These are phyloP conservation scores for Saposhnikovia divaricata DNA, from an alignment of 129 eudicot species.

Conservation along the genomic window DNA sequence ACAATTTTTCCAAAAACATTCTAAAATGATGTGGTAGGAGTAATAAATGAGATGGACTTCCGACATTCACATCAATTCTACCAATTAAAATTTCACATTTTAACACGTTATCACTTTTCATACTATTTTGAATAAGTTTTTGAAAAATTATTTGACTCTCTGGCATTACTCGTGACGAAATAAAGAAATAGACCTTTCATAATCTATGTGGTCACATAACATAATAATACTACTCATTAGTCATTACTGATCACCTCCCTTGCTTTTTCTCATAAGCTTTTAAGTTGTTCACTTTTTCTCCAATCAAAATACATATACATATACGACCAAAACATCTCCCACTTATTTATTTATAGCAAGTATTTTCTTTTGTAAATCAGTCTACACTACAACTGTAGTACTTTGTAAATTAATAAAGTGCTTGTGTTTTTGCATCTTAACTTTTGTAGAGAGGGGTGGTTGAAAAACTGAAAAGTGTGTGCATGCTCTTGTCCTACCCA, in stretches of 20 bases:
- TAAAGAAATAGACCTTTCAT: slow-evolving; percentile 89
- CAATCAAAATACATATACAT: slow-evolving; percentile 10
- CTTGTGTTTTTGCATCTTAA: not conserved
- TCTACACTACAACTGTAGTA: too few relatives aligned
- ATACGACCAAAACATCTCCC: not conserved
- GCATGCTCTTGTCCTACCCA: slow-evolving; percentile 40
- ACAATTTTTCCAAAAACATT: too few relatives aligned
- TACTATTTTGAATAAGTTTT: too few relatives aligned
- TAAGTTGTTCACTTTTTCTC: slow-evolving; percentile 22
- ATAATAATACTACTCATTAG: slow-evolving; percentile 1
- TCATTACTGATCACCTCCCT: not conserved
- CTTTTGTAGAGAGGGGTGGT: not conserved
- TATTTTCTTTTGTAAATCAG: not conserved
- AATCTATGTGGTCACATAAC: slow-evolving; percentile 40
- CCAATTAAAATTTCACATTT: too few relatives aligned
- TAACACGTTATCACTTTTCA: too few relatives aligned
- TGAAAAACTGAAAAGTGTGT: slow-evolving; percentile 17
- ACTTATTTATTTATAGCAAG: too few relatives aligned
- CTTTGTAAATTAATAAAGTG: not conserved
- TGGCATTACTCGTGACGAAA: too few relatives aligned
- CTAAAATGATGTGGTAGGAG: too few relatives aligned
- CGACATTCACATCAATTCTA: too few relatives aligned
- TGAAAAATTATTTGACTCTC: too few relatives aligned
- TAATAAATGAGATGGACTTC: too few relatives aligned
- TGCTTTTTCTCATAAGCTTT: slow-evolving; percentile 16